Evolutionary conservation across 441 rosid genomes (phyloP), one percentile per base, ranked within the genome.

Genomic region (Macaranga tanarius): DNA sequence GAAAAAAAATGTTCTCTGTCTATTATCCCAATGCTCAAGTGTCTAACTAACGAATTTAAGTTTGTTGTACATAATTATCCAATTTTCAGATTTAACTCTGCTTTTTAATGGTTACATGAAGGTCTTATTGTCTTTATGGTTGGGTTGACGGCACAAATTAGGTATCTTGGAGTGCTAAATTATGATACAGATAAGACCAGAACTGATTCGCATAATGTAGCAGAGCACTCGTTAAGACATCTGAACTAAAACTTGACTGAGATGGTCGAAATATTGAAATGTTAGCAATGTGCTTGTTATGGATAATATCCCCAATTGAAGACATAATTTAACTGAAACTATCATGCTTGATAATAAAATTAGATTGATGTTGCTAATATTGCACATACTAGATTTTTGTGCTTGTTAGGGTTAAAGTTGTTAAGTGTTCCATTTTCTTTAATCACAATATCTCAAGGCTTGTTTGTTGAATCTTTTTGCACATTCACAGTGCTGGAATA

Each of bases 401-500:
- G 12, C 44, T n/a, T 17, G 22, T 57, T 57, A 44, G 55, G 44
- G 9, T 26, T 31, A 71, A 31, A 47, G 25, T 23, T 42, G 10
- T 42, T 10, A 44, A 5, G 34, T 48, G 59, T 20, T 47, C 22
- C 12, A 31, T 48, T 40, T 22, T 48, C 52, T 62, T 52, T 20
- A 22, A 20, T 44, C 67, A 47, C 60, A 65, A 42, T 59, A 70
- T 65, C 8, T 73, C 50, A 38, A 77, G 54, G 67, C 65, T 73
- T 68, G 52, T 70, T 81, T 65, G 56, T 65, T 71, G 71, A 69
- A 64, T 81, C 68, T 75, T 59, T 79, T 59, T 79, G 25, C 38
- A 42, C 65, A 82, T 73, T 34, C 84, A 70, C 91, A 96, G 98
- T 82, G 99, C 98, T 26, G 99, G 99, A 79, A 88, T 96, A 71